phyloP scores from a whole-genome alignment of 2,329 filamentous ascomycete genomes.

The Paraphoma chrysanthemicola region DNA sequence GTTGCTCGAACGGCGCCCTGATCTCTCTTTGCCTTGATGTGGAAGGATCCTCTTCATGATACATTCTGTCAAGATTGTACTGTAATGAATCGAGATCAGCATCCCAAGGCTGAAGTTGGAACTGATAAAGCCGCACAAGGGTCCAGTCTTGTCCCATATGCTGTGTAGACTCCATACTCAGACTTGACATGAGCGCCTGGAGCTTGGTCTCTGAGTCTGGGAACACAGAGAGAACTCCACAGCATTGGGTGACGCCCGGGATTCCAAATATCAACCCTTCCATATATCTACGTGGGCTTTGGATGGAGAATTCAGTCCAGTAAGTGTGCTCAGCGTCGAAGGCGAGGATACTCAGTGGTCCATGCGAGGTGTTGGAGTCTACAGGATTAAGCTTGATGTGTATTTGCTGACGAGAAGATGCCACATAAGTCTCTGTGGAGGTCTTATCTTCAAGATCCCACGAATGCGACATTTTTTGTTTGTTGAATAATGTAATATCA shows the following conservation, averaged over 20 bases:
- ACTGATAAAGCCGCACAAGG: not conserved
- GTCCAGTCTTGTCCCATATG: not conserved
- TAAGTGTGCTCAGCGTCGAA: not conserved
- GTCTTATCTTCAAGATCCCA: not conserved
- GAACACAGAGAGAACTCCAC: not conserved
- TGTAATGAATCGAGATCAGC: too few species aligned
- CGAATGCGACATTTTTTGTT: not conserved
- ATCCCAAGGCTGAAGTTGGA: not conserved
- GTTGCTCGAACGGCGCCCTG: not conserved
- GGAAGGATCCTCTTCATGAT: too few species aligned
- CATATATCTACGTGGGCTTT: too few species aligned
- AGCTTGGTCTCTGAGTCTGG: not conserved
- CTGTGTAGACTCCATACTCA: too few species aligned
- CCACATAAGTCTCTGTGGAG: not conserved
- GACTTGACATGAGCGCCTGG: not conserved
- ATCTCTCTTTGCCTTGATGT: not conserved
- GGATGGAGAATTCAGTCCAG: not conserved
- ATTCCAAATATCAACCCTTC: too few species aligned
- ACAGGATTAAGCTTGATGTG: not conserved
- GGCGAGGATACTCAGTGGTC: not conserved
- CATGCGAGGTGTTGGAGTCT: not conserved
- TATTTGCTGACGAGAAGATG: not conserved
- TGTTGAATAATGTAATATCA: not conserved
- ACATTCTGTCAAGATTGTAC: not conserved
- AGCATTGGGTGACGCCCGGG: not conserved